Evolutionary conservation across 352 stramenopile species (phyloP).

Genomic region (Phytophthora pisi): DNA sequence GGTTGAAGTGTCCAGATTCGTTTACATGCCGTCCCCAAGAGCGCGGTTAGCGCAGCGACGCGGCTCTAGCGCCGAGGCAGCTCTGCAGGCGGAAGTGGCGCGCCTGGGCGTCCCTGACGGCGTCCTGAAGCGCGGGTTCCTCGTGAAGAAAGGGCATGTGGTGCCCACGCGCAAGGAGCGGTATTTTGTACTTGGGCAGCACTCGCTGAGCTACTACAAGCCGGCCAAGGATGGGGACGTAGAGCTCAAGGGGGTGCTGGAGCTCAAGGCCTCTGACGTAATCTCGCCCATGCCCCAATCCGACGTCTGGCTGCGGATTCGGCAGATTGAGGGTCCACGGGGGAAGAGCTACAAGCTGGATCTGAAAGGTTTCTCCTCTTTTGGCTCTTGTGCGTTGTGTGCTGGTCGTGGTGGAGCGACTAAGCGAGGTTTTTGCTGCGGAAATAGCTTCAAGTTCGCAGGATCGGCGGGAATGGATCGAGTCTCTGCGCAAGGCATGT

Average conservation of each 20-base stretch:
- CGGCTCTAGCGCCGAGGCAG: slow-evolving; percentile 28
- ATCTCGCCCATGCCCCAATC: slow-evolving; percentile 55
- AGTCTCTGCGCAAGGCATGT: slow-evolving; percentile 54
- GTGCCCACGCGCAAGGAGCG: slow-evolving; percentile 63
- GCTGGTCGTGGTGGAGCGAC: background rate
- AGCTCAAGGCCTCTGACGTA: slow-evolving; percentile 52
- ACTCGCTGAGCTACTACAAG: slow-evolving; percentile 59
- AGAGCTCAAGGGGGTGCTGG: slow-evolving; percentile 49
- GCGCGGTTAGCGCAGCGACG: slow-evolving; percentile 18
- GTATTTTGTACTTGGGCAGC: slow-evolving; percentile 50
- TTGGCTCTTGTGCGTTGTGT: background rate
- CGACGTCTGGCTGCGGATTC: slow-evolving; percentile 66
- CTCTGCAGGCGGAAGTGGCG: slow-evolving; percentile 25
- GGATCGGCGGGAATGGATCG: slow-evolving; percentile 70
- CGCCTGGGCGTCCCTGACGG: slow-evolving; percentile 19
- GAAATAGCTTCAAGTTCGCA: slow-evolving; percentile 44
- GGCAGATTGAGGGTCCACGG: slow-evolving; percentile 48
- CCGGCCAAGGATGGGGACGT: slow-evolving; percentile 33
- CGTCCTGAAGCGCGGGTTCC: slow-evolving; percentile 47
- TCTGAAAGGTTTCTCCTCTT: slow-evolving; percentile 53
- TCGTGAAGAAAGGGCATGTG: slow-evolving; percentile 62
- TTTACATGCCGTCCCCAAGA: background rate
- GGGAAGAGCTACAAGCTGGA: slow-evolving; percentile 74
- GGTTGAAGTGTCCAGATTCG: background rate
- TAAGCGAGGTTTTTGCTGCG: background rate